phyloP scores from a whole-genome alignment of 352 stramenopile species.

The Phytophthora cryptogea region DNA sequence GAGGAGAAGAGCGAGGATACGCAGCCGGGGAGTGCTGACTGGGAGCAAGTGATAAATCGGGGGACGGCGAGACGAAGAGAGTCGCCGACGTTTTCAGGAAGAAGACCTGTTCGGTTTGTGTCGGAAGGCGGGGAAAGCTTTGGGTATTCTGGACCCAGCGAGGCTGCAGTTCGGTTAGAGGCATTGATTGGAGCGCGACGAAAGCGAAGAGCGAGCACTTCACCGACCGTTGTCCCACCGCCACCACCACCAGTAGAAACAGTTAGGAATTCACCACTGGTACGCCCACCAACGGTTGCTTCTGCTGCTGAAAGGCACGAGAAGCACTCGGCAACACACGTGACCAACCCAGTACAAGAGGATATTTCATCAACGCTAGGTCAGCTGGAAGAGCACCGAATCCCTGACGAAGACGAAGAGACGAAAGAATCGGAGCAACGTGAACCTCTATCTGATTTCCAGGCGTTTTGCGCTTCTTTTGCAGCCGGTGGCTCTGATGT shows the following conservation, averaged over 20 bases:
- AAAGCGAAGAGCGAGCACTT: constrained; percentile 13
- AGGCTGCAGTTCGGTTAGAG: constrained; percentile 23
- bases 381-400: constrained; percentile 9
- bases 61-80: constrained; percentile 11
- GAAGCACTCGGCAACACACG: neutral
- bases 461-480: constrained; percentile 43
- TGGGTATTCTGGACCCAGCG: constrained; percentile 15
- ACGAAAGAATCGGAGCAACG: constrained; percentile 14
- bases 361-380: neutral
- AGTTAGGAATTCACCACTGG: neutral
- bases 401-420: constrained; percentile 17
- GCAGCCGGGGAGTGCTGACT: neutral
- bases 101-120: constrained; percentile 26
- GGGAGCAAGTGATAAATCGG: constrained; percentile 7
- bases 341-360: neutral
- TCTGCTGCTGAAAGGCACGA: neutral
- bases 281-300: neutral
- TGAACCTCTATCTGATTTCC: constrained; percentile 24
- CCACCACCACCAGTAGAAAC: neutral
- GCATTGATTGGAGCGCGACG: constrained; percentile 26
- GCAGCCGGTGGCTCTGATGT: constrained; percentile 26
- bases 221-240: neutral
- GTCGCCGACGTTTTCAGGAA: constrained; percentile 20
- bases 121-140: constrained; percentile 8
- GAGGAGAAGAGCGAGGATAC: constrained; percentile 7